phyloP scores from a whole-genome alignment of 176 grass and related monocot species.

The Oryza coarctata region DNA sequence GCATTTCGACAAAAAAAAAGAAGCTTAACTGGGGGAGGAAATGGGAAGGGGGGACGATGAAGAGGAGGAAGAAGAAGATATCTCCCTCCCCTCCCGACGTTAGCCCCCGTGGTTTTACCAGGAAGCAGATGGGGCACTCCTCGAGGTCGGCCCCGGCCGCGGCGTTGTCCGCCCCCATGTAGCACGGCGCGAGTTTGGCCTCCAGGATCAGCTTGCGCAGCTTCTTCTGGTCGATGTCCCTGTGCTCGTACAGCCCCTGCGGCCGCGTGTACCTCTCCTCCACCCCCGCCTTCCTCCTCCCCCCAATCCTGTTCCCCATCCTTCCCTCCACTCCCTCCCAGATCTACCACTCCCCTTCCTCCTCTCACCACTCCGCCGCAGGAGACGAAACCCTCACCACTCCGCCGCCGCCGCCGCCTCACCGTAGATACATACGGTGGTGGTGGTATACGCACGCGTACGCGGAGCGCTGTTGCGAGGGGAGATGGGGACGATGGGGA shows the following conservation, averaged over 20 bases:
- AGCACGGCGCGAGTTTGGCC: slow-evolving; percentile 95
- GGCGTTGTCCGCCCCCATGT: slow-evolving; percentile 70
- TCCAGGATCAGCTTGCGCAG: slow-evolving; percentile 97
- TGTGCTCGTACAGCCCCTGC: slow-evolving; percentile 91
- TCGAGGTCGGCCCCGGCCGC: slow-evolving; percentile 54
- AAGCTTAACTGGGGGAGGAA: background rate
- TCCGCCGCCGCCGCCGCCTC: background rate
- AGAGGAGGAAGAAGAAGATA: no score
- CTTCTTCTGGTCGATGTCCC: slow-evolving; percentile 94
- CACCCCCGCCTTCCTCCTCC: slow-evolving; percentile 66
- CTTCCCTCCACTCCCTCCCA: slow-evolving; percentile 34
- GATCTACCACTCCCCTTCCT: slow-evolving; percentile 18
- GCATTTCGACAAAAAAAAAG: background rate
- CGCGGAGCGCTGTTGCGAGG: background rate
- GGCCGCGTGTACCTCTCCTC: slow-evolving; percentile 89
- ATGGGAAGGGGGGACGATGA: no score
- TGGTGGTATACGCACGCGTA: slow-evolving; percentile 19
- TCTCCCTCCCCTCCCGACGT: slow-evolving; percentile 6
- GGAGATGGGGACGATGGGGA: background rate
- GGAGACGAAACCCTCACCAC: slow-evolving; percentile 43
- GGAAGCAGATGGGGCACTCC: slow-evolving; percentile 98
- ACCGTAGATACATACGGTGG: slow-evolving; percentile 55
- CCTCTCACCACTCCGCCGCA: slow-evolving; percentile 21
- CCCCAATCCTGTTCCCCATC: slow-evolving; percentile 96
- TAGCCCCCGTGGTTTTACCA: slow-evolving; percentile 33